Base-by-base conservation (phyloP, 2,329 filamentous ascomycete species). In the Monosporascus sp. region DNA sequence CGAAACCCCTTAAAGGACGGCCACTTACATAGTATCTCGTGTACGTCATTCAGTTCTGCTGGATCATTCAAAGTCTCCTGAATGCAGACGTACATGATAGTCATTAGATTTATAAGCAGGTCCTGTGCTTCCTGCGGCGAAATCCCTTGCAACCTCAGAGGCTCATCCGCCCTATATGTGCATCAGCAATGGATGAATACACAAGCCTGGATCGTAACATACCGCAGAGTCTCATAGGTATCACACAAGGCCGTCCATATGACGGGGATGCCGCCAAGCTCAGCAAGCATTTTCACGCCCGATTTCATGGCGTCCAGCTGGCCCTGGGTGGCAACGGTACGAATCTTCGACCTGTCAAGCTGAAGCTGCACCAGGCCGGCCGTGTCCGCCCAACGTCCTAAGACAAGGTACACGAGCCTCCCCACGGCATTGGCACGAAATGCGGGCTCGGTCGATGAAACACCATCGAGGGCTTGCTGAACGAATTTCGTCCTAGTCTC, bases 361-460 rank as follows among this genome's bases (percentile, higher is more conserved):
- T 18, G 43, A 15, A 11, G 43, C 22, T 17, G 24, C 15, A 7
- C 14, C 43, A 31, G 66, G 31, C 83, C 80, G 35, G 85, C 86
- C 11, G 85, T 89, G 48, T 85, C 77, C 3, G 78, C 80, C 88
- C 88, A 92, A 37, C 85, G 76, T 2, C 88, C 88, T 5, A 89
- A 77, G 15, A 87, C 73, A 25, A 88, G 68, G 62, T 87, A 86
- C 4, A 83, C 70, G 45, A 86, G 67, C 46, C 77, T 78, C 36
- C 80, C 80, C 35, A 87, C 74, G 15, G 77, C 79, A 48, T 79
- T 78, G 48, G 74, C 73, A 8, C 81, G 73, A 50, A 77, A 66
- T 17, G 75, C 71, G 31, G 76, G 67, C 52, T 85, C 77, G 46
- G 72, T 70, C 31, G 73, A 72, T 54, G 74, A 70, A 41, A 76